A percentile compares a stretch with the other conserved stretches of the same genome.
These are phyloP conservation scores for Neurospora sp. DNA, from an alignment of 495 filamentous ascomycete genomes.

Conservation along the genomic window DNA sequence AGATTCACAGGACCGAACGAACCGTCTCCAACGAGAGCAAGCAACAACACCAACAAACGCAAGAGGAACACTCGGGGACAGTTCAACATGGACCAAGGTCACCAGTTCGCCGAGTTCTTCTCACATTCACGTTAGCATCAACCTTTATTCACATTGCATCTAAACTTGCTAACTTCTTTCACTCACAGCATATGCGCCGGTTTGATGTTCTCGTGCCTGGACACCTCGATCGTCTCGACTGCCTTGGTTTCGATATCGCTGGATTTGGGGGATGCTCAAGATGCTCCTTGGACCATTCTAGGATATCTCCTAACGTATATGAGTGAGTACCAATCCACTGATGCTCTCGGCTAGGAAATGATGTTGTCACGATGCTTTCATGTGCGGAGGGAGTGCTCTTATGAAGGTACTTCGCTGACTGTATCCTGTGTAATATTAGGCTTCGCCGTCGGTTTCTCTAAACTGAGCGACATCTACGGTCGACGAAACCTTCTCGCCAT, in stretches of 20 bases:
- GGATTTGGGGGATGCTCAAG: conserved; percentile 40
- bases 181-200: conserved; percentile 39
- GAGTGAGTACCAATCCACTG: conserved; percentile 23
- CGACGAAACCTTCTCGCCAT: conserved; percentile 38
- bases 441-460: conserved; percentile 49
- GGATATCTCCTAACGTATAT: conserved; percentile 52
- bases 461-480: conserved; percentile 51
- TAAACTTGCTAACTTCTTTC: background rate
- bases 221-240: conserved; percentile 55
- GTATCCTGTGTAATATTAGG: conserved; percentile 17
- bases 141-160: background rate
- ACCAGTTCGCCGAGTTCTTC: background rate
- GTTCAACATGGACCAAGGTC: background rate
- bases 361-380: background rate
- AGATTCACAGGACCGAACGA: background rate
- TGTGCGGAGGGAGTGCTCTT: background rate
- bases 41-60: background rate
- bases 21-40: background rate
- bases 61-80: background rate
- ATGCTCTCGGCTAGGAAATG: too few species aligned
- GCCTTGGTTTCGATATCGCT: conserved; percentile 50
- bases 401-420: background rate
- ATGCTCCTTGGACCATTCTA: conserved; percentile 49
- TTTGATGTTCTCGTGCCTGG: conserved; percentile 50
- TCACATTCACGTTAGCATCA: conserved; percentile 16